Base-by-base conservation (phyloP, 139 green algal species). In the Microglena sp. region DNA sequence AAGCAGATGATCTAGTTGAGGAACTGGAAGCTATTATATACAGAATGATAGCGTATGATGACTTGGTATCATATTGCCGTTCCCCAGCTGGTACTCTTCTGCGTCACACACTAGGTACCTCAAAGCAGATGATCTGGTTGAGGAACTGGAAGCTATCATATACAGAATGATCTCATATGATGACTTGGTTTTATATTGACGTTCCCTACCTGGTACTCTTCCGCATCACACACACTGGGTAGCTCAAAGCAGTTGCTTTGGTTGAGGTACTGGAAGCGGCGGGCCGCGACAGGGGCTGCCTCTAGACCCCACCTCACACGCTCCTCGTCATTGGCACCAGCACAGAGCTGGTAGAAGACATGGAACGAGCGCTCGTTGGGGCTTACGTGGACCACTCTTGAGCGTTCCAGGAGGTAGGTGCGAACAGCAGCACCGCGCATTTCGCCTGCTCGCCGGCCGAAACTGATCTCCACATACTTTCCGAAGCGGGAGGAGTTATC, bases 391-490 rank as follows among this genome's bases (percentile, higher is more conserved):
- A 96, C 88, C 31, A 99, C 85, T 21, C 94, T 72, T 4, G 84
- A 95, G 35, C 94, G 82, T 83, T 99, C 94, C 68, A 99, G 79
- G 53, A 99, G 80, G 79, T 99, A 99, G 2, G 94, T 98, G 29
- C 89, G 79, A 15, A 96, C 87, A 3, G 88, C 86, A 1, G 89
- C 90, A 5, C 90, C 90, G 26, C 68, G 82, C 60, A 96, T 89
- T 31, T 75, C 77, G 24, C 89, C 87, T 45, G 65, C 69, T 4
- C 15, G 7, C 3, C 33, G 30, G 72, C 87, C 77, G 75, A 98
- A 98, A 62, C 95, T 87, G 60, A 98, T 94, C 77, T 98, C 92
- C 27, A 94, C 86, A 69, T 96, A 98, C 79, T 97, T 98, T 5
- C 93, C 91, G 67, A 98, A 98, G 28, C 92, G 86, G 18, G 82